Evolutionary conservation across 1,284 basidiomycete species (phyloP), one percentile per base, ranked within the genome.

Genomic region (Phellinidium pouzarii): DNA sequence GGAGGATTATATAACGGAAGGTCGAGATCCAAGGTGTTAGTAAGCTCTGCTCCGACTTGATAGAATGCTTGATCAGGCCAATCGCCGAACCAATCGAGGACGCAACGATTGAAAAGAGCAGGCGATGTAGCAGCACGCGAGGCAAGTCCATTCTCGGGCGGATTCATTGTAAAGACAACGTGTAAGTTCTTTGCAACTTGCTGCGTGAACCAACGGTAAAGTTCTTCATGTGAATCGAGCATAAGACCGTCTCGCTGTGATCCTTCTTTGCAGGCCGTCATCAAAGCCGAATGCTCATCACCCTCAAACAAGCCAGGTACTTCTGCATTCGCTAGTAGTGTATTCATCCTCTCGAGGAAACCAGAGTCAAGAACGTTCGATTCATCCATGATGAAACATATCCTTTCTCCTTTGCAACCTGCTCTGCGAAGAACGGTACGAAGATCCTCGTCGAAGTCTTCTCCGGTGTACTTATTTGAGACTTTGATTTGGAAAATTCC

Each of bases 331-430:
- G 96, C 97, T 11, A 99, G 80, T 3, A 99, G 80, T 0, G 94
- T 99, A 68, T 99, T 99, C 93, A 99, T 98, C 29, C 96, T 84
- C 67, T 99, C 96, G 57, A 99, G 73, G 77, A 99, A 98, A 52
- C 96, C 96, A 4, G 96, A 94, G 66, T 99, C 95, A 36, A 98
- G 84, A 25, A 99, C 94, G 64, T 99, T 99, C 1, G 93, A 96
- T 68, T 99, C 96, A 68, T 99, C 96, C 94, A 99, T 98, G 69
- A 99, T 98, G 78, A 99, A 99, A 66, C 94, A 98, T 38, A 99
- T 89, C 71, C 98, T 98, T 70, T 99, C 96, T 60, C 93, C 94
- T 66, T 98, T 98, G 74, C 94, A 96, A 4, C 96, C 97, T 0
- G 95, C 78, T 25, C 96, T 84, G 36, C 94, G 87, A 27, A 99